Percentiles rank a stretch among this genome's conserved stretches.
phyloP scores from a whole-genome alignment of 768 basidiomycete genomes.

The Rhodotorula taiwanensis region DNA sequence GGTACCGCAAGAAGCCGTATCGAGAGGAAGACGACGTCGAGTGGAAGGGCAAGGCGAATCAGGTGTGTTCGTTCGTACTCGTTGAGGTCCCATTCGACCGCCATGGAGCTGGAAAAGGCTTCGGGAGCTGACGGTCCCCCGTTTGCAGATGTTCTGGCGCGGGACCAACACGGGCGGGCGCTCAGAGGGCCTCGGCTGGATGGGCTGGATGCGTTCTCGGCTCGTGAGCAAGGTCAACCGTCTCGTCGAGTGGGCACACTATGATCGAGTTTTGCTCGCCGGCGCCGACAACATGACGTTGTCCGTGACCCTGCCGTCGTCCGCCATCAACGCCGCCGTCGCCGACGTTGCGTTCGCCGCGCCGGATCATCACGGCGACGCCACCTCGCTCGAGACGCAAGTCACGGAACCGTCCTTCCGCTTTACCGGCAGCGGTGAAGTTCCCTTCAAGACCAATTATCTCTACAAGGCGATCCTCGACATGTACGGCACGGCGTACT shows the following conservation, averaged over 20 bases:
- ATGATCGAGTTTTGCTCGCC: slow-evolving; percentile 7
- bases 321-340: slow-evolving; percentile 6
- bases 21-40: slow-evolving; percentile 7
- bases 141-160: slow-evolving; percentile 23
- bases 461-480: slow-evolving; percentile 14
- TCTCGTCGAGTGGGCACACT: slow-evolving; percentile 12
- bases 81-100: neutral
- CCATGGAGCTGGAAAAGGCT: neutral
- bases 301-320: neutral
- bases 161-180: slow-evolving; percentile 22
- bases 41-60: slow-evolving; percentile 17
- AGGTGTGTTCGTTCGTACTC: slow-evolving; percentile 2
- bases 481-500: slow-evolving; percentile 25
- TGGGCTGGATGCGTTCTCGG: slow-evolving; percentile 17
- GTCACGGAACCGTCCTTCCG: slow-evolving; percentile 14
- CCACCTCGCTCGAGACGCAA: slow-evolving; percentile 1
- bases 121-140: no score
- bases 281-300: neutral
- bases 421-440: neutral
- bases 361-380: slow-evolving; percentile 12
- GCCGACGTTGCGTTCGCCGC: slow-evolving; percentile 10
- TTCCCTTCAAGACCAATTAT: slow-evolving; percentile 13
- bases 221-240: slow-evolving; percentile 11
- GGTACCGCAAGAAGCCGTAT: slow-evolving; percentile 6
- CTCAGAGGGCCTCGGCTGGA: slow-evolving; percentile 6